Conservation (phyloP, 2,329 filamentous ascomycete species). For the Fusarium longipes region DNA sequence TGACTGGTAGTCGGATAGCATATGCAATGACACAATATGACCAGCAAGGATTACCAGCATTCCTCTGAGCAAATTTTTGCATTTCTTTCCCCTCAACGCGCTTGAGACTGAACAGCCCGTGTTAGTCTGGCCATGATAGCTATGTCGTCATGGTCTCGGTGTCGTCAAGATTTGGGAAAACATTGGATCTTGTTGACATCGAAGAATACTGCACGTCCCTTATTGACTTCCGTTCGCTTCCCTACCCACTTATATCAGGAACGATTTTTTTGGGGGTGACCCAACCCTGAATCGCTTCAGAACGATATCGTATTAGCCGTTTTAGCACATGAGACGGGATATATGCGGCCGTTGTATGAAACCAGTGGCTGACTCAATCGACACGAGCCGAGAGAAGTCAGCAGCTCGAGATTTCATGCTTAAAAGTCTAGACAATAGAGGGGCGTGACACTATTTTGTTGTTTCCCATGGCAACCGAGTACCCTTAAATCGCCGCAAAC, state of each 20-base stretch:
- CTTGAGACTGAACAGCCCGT: neutral
- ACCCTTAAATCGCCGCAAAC: constrained; percentile 21
- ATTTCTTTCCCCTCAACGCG: neutral
- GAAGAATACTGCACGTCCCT: constrained; percentile 6
- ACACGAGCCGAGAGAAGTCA: constrained; percentile 3
- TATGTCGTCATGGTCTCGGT: constrained; percentile 9
- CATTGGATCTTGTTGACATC: constrained; percentile 9
- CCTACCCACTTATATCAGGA: constrained; percentile 29
- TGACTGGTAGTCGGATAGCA: constrained; percentile 65
- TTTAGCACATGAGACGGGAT: neutral
- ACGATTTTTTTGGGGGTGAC: constrained; percentile 15
- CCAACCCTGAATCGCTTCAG: constrained; percentile 13
- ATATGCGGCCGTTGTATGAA: constrained; percentile 21
- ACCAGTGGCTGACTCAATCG: constrained; percentile 18
- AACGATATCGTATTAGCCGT: too few species aligned
- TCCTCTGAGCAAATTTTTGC: neutral
- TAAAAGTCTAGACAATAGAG: constrained; percentile 8
- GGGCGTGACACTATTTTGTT: constrained; percentile 24
- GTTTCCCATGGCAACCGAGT: constrained; percentile 41
- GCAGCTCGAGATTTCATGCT: constrained; percentile 21
- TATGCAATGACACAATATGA: constrained; percentile 3
- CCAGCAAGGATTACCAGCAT: neutral
- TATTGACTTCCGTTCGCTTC: neutral
- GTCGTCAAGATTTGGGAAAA: neutral
- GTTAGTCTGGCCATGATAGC: neutral